Base-by-base conservation (phyloP, 2,329 filamentous ascomycete species). In the Rutstroemia sp. region DNA sequence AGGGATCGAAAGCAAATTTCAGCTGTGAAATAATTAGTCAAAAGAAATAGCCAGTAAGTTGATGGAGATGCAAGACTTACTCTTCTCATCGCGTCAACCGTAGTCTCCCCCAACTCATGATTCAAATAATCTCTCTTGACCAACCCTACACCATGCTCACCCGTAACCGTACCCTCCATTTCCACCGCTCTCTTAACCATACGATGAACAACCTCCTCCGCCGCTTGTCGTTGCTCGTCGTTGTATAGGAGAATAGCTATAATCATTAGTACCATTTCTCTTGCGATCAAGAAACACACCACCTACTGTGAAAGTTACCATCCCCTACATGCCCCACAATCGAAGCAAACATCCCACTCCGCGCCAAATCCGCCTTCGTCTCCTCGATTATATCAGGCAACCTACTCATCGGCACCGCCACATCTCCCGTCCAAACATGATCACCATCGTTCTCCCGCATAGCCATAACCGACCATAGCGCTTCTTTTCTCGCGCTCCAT, bases 141-240 rank as follows among this genome's bases (percentile, higher is more conserved):
- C 48, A 95, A 74, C 6, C 89, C 89, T 53, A 94, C 85, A 44
- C 89, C 89, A 70, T 95, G 89, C 72, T 95, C 89, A 54, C 89
- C 89, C 12, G 89, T 92, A 1, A 91, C 88, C 0, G 89, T 94
- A 8, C 89, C 89, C 71, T 94, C 89, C 75, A 91, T 80, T 73
- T 90, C 87, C 49, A 95, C 84, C 0, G 89, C 89, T 59, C 87
- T 78, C 78, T 92, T 91, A 56, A 92, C 88, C 89, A 94, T 94
- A 57, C 83, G 79, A 68, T 92, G 87, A 25, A 94, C 87, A 25
- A 92, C 75, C 42, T 78, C 78, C 66, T 90, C 86, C 2, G 87
- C 86, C 54, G 80, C 78, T 57, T 76, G 72, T 62, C 84, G 79
- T 70, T 92, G 83, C 21, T 77, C 73, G n/a, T 88, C 81, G 57